Conservation (phyloP, 2,329 filamentous ascomycete species). For the Metarhizium anisopliae region DNA sequence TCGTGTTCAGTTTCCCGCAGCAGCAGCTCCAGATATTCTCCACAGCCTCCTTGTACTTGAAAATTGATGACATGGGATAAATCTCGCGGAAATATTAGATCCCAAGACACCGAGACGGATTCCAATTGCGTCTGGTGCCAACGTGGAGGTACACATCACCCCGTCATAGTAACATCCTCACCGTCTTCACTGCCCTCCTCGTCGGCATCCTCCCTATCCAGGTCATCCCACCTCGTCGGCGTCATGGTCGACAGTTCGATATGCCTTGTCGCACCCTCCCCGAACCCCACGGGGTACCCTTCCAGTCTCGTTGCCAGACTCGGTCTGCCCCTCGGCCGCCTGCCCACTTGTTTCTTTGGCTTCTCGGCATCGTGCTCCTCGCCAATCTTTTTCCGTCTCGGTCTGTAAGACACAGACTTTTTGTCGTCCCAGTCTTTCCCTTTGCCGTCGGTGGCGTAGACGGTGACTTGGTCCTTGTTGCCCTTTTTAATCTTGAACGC, state of each 20-base stretch:
- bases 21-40: too few relatives aligned
- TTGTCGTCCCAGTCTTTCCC: conserved; percentile 33
- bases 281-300: conserved; percentile 13
- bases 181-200: conserved; percentile 15
- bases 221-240: conserved; percentile 24
- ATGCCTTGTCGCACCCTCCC: conserved; percentile 6
- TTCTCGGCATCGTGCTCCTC: neutral
- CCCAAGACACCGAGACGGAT: too few relatives aligned
- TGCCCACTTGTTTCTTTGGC: neutral
- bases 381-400: conserved; percentile 16
- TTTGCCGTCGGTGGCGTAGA: conserved; percentile 39
- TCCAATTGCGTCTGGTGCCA: too few relatives aligned
- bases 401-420: conserved; percentile 30
- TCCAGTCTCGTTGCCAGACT: conserved; percentile 1
- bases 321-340: neutral
- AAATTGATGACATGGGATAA: too few relatives aligned
- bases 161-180: conserved; percentile 18
- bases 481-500: conserved; percentile 54
- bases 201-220: conserved; percentile 14
- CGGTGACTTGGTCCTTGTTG: conserved; percentile 56
- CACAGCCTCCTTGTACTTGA: too few relatives aligned
- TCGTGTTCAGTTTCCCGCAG: too few relatives aligned
- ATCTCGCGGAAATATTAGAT: too few relatives aligned
- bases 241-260: conserved; percentile 24
- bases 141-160: conserved; percentile 1